Base-by-base conservation (phyloP, 2,329 filamentous ascomycete species). In the Aspergillus ustus region DNA sequence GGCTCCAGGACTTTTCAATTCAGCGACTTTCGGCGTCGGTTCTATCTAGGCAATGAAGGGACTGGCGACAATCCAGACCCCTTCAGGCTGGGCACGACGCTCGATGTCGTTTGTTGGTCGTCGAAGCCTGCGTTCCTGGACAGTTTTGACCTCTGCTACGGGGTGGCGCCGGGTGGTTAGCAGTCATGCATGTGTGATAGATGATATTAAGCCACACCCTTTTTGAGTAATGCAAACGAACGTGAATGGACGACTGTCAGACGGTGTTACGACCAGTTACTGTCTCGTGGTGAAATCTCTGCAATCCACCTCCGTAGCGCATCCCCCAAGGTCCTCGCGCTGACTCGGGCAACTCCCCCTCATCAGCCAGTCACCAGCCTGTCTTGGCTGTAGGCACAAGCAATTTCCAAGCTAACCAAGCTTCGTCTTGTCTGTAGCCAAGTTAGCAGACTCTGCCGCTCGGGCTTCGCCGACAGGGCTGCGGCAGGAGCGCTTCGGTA, bases 141-240 rank as follows among this genome's bases (percentile, higher is more conserved):
- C 11, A 57, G 46, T 48, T 57, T 57, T 57, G 55, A 57, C n/a
- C 55, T 57, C 3, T 57, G 55, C 15, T 57, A 57, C n/a, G 55
- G 55, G 8, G 44, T 57, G 7, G n/a, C 46, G 7, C 55, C 48
- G 13, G 29, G n/a, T 43, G 55, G 44, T 9, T 20, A 31, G 13
- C 20, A 45, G 25, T 43, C 20, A 25, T 25, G 25, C 25, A 25
- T 25, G 25, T 25, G 22, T 25, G 25, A 25, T 25, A 25, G 25
- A 25, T 40, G 34, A 17, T 13, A 13, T 5, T 13, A 11, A 40
- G 34, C 31, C 31, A 37, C 25, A 4, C 25, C 25, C 25, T 25
- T 25, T 25, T 25, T 2, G 25, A 25, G 25, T 25, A 25, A 25
- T 25, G 4, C 25, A 25, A 25, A 25, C 25, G 25, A 25, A 25